Base-by-base conservation (phyloP, 495 filamentous ascomycete genomes). In the Talaromyces stipitatus region DNA sequence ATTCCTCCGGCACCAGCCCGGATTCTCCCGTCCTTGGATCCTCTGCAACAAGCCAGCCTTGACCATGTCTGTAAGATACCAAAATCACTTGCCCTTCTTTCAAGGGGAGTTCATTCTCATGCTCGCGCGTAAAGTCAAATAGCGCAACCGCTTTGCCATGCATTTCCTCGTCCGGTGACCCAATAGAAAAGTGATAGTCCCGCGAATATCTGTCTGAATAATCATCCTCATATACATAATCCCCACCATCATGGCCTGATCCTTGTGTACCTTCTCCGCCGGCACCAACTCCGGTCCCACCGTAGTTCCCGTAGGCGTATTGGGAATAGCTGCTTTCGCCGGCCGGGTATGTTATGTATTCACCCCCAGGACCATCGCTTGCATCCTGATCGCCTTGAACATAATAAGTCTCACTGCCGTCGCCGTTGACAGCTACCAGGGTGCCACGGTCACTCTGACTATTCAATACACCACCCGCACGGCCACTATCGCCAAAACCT, bases 11-110 rank as follows among this genome's bases (percentile, higher is more conserved):
- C 1, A 98, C 94, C 41, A 98, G 78, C 2, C 94, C 94, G 59
- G 88, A 83, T 67, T 89, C 86, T 3, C 86, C 90, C 2, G 91
- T 96, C 66, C 85, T 89, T n/a, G 94, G 94, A 63, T 98, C 95
- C 71, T 95, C 87, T 3, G 95, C 94, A 23, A 98, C 94, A 36
- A 98, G 78, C 94, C 94, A 98, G 41, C 94, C 94, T 71, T 96
- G 90, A 18, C 92, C 92, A 68, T 97, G 91, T 28, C 94, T 79
- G 66, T 96, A 98, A 9, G 89, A 92, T 38, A 98, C 92, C 80
- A 91, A 91, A 45, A 98, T 95, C 54, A 97, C 87, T 65, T 98
- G 94, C 29, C 95, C 95, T 70, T 98, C 94, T 0, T 87, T 85
- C 18, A 98, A 75, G 14, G 90, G 91, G 12, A 98, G 81, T 72